Conservation (phyloP, 2,329 filamentous ascomycete genomes). For the Pestalotiopsis sp. region DNA sequence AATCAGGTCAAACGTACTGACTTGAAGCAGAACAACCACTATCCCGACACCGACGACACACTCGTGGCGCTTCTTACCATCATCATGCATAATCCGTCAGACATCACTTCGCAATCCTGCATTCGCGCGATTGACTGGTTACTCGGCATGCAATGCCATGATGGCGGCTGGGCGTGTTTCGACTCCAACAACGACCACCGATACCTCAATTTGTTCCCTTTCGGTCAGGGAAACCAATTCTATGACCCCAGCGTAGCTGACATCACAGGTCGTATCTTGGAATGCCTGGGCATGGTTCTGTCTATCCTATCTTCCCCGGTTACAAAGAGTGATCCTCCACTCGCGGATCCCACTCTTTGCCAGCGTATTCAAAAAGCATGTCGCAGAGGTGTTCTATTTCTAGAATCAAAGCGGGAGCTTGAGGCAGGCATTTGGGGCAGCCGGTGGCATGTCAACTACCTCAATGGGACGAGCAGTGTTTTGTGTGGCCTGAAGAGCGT, state of each 20-base stretch:
- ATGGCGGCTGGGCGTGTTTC: constrained; percentile 37
- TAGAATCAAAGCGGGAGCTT: constrained; percentile 24
- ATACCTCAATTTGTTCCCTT: constrained; percentile 35
- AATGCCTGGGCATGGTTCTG: constrained; percentile 15
- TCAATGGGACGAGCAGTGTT: constrained; percentile 32
- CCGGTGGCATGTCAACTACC: constrained; percentile 34
- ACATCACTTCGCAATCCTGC: constrained; percentile 2
- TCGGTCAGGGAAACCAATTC: constrained; percentile 34
- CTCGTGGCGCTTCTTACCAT: constrained; percentile 28
- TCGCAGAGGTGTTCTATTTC: constrained; percentile 23
- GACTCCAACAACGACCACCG: constrained; percentile 32
- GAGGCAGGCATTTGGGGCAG: constrained; percentile 29
- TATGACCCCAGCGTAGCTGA: constrained; percentile 34
- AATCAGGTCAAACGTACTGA: neutral
- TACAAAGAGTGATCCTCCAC: neutral
- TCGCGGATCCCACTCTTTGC: neutral
- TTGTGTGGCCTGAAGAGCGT: constrained; percentile 26
- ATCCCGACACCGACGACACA: constrained; percentile 35
- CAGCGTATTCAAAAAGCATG: neutral
- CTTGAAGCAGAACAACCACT: constrained; percentile 24
- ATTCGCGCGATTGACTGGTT: constrained; percentile 24
- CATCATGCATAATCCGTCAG: constrained; percentile 22
- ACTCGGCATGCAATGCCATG: constrained; percentile 35
- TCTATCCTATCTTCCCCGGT: neutral
- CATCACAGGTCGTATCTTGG: constrained; percentile 30